phyloP scores from a whole-genome alignment of 257 asterid species.

The Nicotiana tomentosiformis region DNA sequence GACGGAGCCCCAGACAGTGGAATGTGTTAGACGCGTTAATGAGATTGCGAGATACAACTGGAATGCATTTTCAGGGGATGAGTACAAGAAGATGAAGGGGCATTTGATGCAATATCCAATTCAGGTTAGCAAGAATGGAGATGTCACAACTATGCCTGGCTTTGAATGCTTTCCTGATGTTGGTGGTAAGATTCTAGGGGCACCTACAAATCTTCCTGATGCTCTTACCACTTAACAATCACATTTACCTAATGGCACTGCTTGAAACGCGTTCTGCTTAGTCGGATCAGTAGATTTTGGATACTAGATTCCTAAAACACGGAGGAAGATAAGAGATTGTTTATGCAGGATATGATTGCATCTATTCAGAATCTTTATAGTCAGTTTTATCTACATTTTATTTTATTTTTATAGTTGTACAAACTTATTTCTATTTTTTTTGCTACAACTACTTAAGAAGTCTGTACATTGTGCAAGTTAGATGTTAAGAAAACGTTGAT shows the following conservation, averaged over 20 bases:
- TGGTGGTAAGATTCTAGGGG: slow-evolving; percentile 69
- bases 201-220: slow-evolving; percentile 67
- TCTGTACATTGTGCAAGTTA: neutral
- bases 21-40: slow-evolving; percentile 44
- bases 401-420: no score
- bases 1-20: slow-evolving; percentile 32
- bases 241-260: neutral
- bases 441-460: neutral
- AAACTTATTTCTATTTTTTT: neutral
- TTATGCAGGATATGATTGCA: neutral
- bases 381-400: neutral
- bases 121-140: slow-evolving; percentile 37
- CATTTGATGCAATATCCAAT: slow-evolving; percentile 67
- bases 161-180: slow-evolving; percentile 59
- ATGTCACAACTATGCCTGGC: slow-evolving; percentile 48
- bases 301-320: neutral
- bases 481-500: neutral
- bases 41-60: slow-evolving; percentile 58
- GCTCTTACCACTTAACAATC: slow-evolving; percentile 60
- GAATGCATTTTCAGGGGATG: slow-evolving; percentile 40
- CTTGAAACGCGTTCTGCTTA: neutral
- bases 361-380: neutral
- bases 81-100: slow-evolving; percentile 51
- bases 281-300: neutral
- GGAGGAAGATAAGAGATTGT: neutral